Conservation (phyloP, 306 rosid species). For the Fragaria nilgerrensis region DNA sequence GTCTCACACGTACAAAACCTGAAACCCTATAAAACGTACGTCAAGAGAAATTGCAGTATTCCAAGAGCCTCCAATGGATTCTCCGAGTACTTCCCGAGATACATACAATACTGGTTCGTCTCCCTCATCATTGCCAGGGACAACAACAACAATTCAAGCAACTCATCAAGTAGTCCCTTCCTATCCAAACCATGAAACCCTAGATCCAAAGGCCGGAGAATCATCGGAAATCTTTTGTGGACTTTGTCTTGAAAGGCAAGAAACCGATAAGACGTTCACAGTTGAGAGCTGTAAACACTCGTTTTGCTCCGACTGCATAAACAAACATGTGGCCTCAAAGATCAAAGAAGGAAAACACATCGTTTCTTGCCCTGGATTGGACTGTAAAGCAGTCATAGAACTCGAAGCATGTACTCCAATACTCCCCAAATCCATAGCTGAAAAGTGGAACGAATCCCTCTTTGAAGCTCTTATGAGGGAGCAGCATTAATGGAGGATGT, state of each 20-base stretch:
- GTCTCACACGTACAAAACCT: too few species aligned
- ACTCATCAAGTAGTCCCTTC: too few species aligned
- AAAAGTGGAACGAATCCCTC: slow-evolving; percentile 35
- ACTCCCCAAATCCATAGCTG: slow-evolving; percentile 39
- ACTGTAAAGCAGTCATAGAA: slow-evolving; percentile 32
- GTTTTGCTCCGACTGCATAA: slow-evolving; percentile 46
- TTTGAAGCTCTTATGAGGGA: slow-evolving; percentile 35
- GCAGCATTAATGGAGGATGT: slow-evolving; percentile 51
- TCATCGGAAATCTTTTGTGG: slow-evolving; percentile 32
- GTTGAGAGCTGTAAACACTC: slow-evolving; percentile 39
- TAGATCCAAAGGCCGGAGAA: background rate
- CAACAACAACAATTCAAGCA: too few species aligned
- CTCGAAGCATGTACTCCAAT: slow-evolving; percentile 29
- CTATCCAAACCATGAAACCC: background rate
- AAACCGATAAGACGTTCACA: slow-evolving; percentile 24
- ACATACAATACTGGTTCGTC: too few species aligned
- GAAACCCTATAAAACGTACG: too few species aligned
- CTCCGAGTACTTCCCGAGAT: too few species aligned
- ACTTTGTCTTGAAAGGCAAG: slow-evolving; percentile 40
- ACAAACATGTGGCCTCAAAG: slow-evolving; percentile 43
- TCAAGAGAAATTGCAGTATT: too few species aligned
- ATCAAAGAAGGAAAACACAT: slow-evolving; percentile 25
- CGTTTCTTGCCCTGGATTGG: slow-evolving; percentile 40
- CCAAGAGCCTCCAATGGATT: too few species aligned
- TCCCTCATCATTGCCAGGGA: too few species aligned